Base-by-base conservation (phyloP, 2,329 filamentous ascomycete genomes). In the Xylaria sp. region DNA sequence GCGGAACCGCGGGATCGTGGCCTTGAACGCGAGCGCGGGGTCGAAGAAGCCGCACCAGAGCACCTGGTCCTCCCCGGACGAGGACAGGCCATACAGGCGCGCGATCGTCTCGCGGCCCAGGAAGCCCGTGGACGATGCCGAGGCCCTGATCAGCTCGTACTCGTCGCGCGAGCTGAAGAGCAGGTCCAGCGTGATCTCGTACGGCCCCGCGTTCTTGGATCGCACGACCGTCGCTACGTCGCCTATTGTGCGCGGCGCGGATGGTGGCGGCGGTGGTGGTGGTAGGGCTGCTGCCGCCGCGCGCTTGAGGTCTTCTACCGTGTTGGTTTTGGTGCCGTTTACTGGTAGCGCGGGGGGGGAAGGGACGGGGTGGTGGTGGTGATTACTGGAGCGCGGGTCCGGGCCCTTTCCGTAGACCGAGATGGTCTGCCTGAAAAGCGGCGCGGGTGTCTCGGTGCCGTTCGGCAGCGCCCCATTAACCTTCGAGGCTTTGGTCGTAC, bases 161-260 rank as follows among this genome's bases (percentile, higher is more conserved):
- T 64, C 61, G 0, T 61, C 62, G 9, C 60, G 49, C 0, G 69
- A 64, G 0, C 64, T 64, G 60, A 83, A 83, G 48, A 83, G 76
- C 34, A 79, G 70, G 50, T 83, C 80, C 21, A 82, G 71, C 0
- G 79, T 82, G 22, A 82, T 69, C 56, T 82, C 78, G 53, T 72
- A 83, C 0, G 79, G 78, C 0, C 79, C 79, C 0, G 78, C 69
- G 41, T 81, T 82, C 61, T 82, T 83, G 13, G 76, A 78, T 0
- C 79, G 72, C 0, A 81, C 59, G 1, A 79, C 69, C 2, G 66
- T 68, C 0, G 76, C 73, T 2, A 79, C 44, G 22, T 77, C 73
- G 0, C 69, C 65, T 1, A 64, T 52, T 2, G 48, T 56, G 0
- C 21, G 45, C 16, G 52, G 53, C 18, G 39, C 46, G 29, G 18